Evolutionary conservation across 164 flowering plant species (phyloP).

Genomic region (Chimonanthus salicifolius): DNA sequence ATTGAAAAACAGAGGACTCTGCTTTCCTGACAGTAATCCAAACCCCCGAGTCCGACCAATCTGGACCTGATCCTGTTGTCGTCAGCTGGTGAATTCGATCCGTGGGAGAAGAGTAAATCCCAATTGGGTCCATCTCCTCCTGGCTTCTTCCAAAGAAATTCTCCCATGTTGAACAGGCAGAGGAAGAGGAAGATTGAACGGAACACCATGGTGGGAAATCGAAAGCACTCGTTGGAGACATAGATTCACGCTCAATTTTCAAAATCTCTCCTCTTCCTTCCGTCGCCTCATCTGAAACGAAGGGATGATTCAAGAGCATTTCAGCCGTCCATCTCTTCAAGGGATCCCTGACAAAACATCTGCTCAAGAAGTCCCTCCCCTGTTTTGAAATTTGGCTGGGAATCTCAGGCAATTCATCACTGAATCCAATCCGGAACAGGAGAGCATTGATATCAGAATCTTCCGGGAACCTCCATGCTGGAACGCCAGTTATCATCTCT

Average conservation of each 20-base stretch:
- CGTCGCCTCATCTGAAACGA: conserved; percentile 17
- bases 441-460: too few relatives aligned
- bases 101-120: conserved; percentile 7
- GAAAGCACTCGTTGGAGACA: too few relatives aligned
- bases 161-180: neutral
- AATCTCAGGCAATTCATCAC: too few relatives aligned
- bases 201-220: conserved; percentile 29
- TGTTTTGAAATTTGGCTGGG: too few relatives aligned
- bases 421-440: too few relatives aligned
- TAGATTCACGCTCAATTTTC: too few relatives aligned
- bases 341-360: too few relatives aligned
- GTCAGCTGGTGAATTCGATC: conserved; percentile 22
- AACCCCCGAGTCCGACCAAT: conserved; percentile 26
- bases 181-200: neutral
- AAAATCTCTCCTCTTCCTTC: neutral
- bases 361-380: too few relatives aligned
- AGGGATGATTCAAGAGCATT: conserved; percentile 40
- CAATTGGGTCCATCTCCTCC: too few relatives aligned
- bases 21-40: conserved; percentile 25
- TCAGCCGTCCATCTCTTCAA: too few relatives aligned
- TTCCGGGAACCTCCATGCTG: conserved; percentile 40
- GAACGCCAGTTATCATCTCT: neutral
- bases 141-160: too few relatives aligned
- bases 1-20: neutral
- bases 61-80: conserved; percentile 2